Evolutionary conservation across 441 rosid species (phyloP), one percentile per base, ranked within the genome.

Genomic region (Lepidium campestre): DNA sequence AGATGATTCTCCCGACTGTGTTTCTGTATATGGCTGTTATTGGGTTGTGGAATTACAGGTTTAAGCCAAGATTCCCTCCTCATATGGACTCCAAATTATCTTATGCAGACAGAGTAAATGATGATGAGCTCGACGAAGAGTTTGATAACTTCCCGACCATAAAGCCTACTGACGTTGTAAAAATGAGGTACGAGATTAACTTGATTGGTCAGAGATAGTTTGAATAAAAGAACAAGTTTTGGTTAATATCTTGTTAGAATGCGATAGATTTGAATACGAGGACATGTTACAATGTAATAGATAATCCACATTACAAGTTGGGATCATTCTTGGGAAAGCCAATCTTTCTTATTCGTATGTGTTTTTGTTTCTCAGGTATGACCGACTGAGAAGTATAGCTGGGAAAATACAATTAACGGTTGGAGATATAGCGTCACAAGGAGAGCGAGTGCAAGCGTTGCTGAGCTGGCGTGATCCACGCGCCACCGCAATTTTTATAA

Each of bases 381-480:
- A 94, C 50, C 72, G 96, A 74, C 58, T 94, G 31, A 85, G 97
- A 80, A 81, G 68, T 35, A 88, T 94, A 63, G 96, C 96, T 2
- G 96, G 89, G 32, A 89, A 75, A 75, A 77, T 93, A 50, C 97
- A 91, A 73, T 61, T 86, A 8, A 92, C 86, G 32, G 92, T 78
- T 5, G 96, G 97, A n/a, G 99, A 94, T 59, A 68, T 94, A 62
- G 97, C 97, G 6, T 71, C 86, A 15, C 99, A 94, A 72, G 97
- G 92, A 42, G 99, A 94, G 73, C 73, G 99, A 60, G 10, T 89
- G 53, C 95, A 87, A 50, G 84, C 91, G 7, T 74, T 91, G 5
- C 68, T 91, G 57, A 89, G 88, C 75, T 94, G 96, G 99, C 82
- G 96, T 46, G 97, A 94, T 81, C 94, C 96, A 46, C 96, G 99